Conservation (phyloP, 805 yeast species). For the Komagataella pastoris region DNA sequence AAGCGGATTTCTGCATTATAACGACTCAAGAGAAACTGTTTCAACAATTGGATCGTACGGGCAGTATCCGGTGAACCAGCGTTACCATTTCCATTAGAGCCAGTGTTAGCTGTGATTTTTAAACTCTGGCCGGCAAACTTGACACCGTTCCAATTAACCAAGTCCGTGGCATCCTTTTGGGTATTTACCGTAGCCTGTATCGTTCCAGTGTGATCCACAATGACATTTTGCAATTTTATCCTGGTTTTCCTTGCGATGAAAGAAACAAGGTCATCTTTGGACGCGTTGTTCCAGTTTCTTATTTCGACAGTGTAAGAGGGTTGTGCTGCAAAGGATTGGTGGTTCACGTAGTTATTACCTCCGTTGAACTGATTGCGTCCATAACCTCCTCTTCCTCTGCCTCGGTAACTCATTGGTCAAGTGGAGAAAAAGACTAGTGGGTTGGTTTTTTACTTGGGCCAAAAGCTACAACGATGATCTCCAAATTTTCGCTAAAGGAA, state of each 20-base stretch:
- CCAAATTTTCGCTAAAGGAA: background rate
- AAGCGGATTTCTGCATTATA: conserved; percentile 53
- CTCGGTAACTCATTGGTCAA: conserved; percentile 14
- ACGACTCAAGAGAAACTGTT: conserved; percentile 46
- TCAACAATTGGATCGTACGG: conserved; percentile 49
- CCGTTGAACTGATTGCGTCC: conserved; percentile 5
- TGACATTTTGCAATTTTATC: conserved; percentile 37
- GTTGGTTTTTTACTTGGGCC: background rate
- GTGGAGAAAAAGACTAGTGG: background rate
- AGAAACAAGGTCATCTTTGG: conserved; percentile 49
- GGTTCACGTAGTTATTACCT: conserved; percentile 10
- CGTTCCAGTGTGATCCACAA: conserved; percentile 37
- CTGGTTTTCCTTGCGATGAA: conserved; percentile 60
- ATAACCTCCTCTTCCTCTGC: conserved; percentile 15
- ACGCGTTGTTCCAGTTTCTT: conserved; percentile 73
- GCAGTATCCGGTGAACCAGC: conserved; percentile 7
- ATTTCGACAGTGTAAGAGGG: conserved; percentile 33
- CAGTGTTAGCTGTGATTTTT: conserved; percentile 25
- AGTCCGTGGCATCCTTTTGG: conserved; percentile 41
- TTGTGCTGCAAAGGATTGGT: conserved; percentile 13
- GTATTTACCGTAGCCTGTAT: conserved; percentile 46
- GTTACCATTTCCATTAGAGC: conserved; percentile 11
- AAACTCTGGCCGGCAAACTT: conserved; percentile 67
- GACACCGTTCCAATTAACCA: conserved; percentile 59
- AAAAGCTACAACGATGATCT: background rate